A percentile compares a stretch with the other conserved stretches of the same genome.
These are phyloP conservation scores for Coniochaeta hoffmannii DNA, from an alignment of 2,329 filamentous ascomycete species.

Conservation along the genomic window DNA sequence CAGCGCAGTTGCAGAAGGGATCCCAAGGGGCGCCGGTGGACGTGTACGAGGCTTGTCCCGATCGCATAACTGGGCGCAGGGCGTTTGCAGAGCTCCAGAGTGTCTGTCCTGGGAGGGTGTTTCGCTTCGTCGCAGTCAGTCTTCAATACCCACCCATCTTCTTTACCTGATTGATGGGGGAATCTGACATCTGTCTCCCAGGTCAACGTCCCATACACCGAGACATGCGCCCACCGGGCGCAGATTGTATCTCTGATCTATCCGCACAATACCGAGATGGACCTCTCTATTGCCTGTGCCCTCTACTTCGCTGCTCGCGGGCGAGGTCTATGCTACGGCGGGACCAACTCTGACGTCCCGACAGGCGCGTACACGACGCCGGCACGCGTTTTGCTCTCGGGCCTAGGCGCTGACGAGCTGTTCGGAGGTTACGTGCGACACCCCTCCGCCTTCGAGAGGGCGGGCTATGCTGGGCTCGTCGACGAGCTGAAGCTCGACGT, in stretches of 20 bases:
- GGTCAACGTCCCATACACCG: constrained; percentile 75
- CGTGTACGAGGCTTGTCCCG: constrained; percentile 78
- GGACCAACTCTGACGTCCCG: background rate
- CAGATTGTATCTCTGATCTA: constrained; percentile 71
- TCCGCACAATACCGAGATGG: constrained; percentile 98
- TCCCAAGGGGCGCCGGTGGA: constrained; percentile 15
- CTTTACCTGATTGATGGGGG: too few relatives aligned
- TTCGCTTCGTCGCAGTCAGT: constrained; percentile 72
- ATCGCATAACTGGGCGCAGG: constrained; percentile 77
- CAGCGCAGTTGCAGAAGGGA: constrained; percentile 40
- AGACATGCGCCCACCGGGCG: constrained; percentile 61
- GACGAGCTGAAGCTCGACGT: constrained; percentile 84
- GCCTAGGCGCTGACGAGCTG: constrained; percentile 89
- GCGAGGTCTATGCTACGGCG: constrained; percentile 38
- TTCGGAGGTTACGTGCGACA: constrained; percentile 92
- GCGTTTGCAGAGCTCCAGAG: constrained; percentile 67
- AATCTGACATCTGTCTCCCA: constrained; percentile 19
- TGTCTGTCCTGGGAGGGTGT: constrained; percentile 62
- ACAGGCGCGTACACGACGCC: constrained; percentile 51
- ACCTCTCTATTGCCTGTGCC: constrained; percentile 85
- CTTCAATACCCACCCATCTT: too few relatives aligned
- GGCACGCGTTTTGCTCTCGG: constrained; percentile 81
- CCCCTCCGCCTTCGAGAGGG: constrained; percentile 62
- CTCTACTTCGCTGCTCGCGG: constrained; percentile 93
- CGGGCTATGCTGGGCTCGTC: constrained; percentile 63